These are phyloP conservation scores for Cladosporium halotolerans DNA, from an alignment of 2,329 filamentous ascomycete genomes.

Conservation along the genomic window DNA sequence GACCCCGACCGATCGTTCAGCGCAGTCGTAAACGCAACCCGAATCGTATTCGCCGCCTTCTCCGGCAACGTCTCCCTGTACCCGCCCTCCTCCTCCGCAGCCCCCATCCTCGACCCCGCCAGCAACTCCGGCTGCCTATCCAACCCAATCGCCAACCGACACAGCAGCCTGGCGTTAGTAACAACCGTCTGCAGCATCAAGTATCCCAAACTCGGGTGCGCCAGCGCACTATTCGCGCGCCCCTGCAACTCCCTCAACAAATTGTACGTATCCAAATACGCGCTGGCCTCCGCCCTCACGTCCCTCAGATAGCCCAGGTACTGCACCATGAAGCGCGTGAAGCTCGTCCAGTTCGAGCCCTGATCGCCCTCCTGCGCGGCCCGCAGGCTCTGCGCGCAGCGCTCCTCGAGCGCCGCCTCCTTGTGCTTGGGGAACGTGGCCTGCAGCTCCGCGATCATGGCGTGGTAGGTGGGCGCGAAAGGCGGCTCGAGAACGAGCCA, in stretches of 20 bases:
- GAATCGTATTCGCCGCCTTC: constrained; percentile 78
- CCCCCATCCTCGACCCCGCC: constrained; percentile 47
- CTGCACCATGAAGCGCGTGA: constrained; percentile 71
- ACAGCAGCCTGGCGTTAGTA: constrained; percentile 71
- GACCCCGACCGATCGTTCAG: constrained; percentile 69
- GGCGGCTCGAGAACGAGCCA: constrained; percentile 72
- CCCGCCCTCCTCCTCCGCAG: constrained; percentile 51
- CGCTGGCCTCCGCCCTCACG: constrained; percentile 68
- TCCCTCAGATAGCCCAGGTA: constrained; percentile 79
- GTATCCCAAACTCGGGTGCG: constrained; percentile 70
- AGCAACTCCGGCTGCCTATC: constrained; percentile 75
- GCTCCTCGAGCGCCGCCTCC: constrained; percentile 52
- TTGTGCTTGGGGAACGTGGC: constrained; percentile 46
- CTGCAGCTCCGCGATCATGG: constrained; percentile 63
- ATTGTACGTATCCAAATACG: constrained; percentile 69
- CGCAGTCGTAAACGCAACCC: constrained; percentile 86
- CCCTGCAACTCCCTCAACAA: constrained; percentile 67
- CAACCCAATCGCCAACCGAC: constrained; percentile 75
- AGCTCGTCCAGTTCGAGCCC: constrained; percentile 66
- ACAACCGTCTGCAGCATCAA: constrained; percentile 80
- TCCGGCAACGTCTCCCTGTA: constrained; percentile 76
- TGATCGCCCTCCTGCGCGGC: constrained; percentile 59
- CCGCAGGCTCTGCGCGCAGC: constrained; percentile 59
- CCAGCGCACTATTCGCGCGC: constrained; percentile 77
- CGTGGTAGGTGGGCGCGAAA: constrained; percentile 59